phyloP scores from a whole-genome alignment of 2,329 filamentous ascomycete genomes.

The Rhinocladiella similis region DNA sequence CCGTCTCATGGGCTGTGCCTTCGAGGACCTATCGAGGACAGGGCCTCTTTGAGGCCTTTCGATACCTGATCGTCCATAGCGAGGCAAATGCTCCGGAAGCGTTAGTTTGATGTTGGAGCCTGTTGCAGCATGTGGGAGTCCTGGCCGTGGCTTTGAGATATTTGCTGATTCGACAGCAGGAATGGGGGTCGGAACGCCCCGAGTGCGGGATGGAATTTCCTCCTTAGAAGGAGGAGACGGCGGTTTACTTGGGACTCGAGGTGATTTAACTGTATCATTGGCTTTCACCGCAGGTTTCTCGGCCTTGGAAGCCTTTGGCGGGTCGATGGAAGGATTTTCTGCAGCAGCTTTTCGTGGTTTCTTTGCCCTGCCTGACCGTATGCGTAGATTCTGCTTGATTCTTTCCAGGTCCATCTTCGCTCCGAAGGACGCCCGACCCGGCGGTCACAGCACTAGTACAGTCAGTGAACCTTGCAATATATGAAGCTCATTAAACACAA shows the following conservation, averaged over 20 bases:
- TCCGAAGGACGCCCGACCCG: not conserved
- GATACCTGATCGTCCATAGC: slow-evolving; percentile 9
- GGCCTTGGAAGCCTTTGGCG: not conserved
- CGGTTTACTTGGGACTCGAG: not conserved
- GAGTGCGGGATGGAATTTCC: slow-evolving; percentile 3
- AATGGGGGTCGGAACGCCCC: slow-evolving; percentile 2
- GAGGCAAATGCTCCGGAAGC: not conserved
- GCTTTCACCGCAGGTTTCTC: not conserved
- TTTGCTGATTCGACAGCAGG: not conserved
- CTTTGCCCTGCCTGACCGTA: slow-evolving; percentile 26
- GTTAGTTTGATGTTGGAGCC: not conserved
- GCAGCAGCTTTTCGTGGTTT: slow-evolving; percentile 20
- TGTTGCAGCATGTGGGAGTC: slow-evolving; percentile 8
- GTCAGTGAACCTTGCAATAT: not conserved
- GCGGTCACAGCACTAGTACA: not conserved
- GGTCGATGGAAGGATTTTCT: not conserved
- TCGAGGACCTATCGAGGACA: not conserved
- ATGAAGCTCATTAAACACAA: not conserved
- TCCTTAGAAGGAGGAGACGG: not conserved
- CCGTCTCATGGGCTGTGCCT: slow-evolving; percentile 1
- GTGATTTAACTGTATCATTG: not conserved
- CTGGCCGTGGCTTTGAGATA: slow-evolving; percentile 1
- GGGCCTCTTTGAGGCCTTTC: slow-evolving; percentile 4
- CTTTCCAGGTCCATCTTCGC: slow-evolving; percentile 28
- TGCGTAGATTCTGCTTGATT: slow-evolving; percentile 29